Conservation (phyloP, 108 stramenopile species). For the Schizochytrium sp. region DNA sequence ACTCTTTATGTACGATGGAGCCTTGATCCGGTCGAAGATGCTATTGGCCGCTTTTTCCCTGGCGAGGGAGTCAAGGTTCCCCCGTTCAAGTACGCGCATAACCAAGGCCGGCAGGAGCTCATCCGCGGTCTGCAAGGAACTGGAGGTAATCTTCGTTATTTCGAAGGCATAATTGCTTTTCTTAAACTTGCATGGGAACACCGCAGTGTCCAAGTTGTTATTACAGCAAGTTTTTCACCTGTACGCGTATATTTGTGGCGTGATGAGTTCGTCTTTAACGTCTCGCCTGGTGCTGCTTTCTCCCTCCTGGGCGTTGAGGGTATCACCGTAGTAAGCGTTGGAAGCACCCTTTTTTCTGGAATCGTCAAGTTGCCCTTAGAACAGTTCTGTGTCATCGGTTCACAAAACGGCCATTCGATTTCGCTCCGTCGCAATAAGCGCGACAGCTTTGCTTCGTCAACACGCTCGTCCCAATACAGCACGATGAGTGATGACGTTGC, state of each 20-base stretch:
- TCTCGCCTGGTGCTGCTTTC: constrained; percentile 4
- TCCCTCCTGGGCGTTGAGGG: not conserved
- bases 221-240: not conserved
- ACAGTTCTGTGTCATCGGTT: constrained; percentile 55
- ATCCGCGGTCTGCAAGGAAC: not conserved
- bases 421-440: not conserved
- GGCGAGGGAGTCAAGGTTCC: constrained; percentile 13
- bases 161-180: constrained; percentile 23
- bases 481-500: too few species aligned
- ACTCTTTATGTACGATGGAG: not conserved
- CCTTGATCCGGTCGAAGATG: constrained; percentile 13
- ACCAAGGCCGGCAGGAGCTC: constrained; percentile 33
- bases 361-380: constrained; percentile 54
- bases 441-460: not conserved
- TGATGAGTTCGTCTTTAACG: constrained; percentile 31
- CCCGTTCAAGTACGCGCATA: constrained; percentile 18
- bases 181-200: constrained; percentile 31
- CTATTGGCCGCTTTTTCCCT: constrained; percentile 16
- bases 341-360: not conserved
- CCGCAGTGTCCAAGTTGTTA: constrained; percentile 3
- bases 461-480: too few species aligned
- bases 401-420: constrained; percentile 56
- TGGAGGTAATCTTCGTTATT: not conserved
- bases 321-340: not conserved
- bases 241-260: constrained; percentile 31